Base-by-base conservation (phyloP, 2,329 filamentous ascomycete genomes). In the Fusarium algeriense region DNA sequence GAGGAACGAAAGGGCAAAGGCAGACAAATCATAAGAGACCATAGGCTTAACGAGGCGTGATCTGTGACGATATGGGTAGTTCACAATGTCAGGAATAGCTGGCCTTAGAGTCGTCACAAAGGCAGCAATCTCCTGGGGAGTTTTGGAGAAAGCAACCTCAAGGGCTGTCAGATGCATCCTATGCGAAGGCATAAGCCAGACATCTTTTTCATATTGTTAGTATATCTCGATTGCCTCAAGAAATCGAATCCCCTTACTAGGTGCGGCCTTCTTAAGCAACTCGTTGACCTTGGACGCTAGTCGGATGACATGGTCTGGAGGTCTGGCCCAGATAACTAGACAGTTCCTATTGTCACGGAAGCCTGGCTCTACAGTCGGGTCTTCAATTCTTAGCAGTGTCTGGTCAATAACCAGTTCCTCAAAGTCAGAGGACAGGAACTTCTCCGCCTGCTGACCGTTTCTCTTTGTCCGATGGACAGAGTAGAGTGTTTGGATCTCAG, bases 281-380 rank as follows among this genome's bases (percentile, higher is more conserved):
- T 85, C 80, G 80, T 98, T 95, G 34, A 98, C 82, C 61, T 87
- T 86, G 4, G 83, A 81, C 5, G 95, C 89, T 64, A 98, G 82
- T 23, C 86, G 82, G 48, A 91, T 85, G 20, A 98, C 85, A 73
- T 91, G 89, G 48, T 88, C 82, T 1, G 95, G 92, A 19, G 95
- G 95, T 10, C 95, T 87, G 6, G 93, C 93, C 94, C 94, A 98
- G 77, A 98, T 91, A 1, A 94, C 93, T 14, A 98, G 85, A 78
- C 95, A 97, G 76, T 97, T 87, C 43, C 95, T 86, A 44, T 89
- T 88, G 78, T 98, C 95, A 55, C 85, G 80, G 78, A 92, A 97
- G 2, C 88, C 89, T 2, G 90, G 91, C 69, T 93, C 87, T 38
- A 91, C 82, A 2, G 86, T 81, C 2, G 87, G 87, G 45, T 91